phyloP scores from a whole-genome alignment of 2,329 filamentous ascomycete genomes.

The Hymenoscyphus infarciens region DNA sequence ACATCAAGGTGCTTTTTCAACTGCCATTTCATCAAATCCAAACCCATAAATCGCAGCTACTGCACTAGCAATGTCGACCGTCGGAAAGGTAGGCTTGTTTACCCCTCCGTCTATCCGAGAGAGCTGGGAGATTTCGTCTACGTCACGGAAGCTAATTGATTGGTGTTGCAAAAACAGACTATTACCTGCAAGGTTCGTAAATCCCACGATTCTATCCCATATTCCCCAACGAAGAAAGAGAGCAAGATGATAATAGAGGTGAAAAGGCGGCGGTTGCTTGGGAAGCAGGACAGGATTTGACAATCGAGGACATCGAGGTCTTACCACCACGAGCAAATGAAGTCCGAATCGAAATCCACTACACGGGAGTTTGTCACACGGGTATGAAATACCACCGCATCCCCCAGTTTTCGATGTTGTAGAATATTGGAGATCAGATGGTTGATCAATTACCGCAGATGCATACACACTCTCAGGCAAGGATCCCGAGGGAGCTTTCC shows the following conservation, averaged over 20 bases:
- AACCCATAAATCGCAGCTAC: neutral
- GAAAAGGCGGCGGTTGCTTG: constrained; percentile 85
- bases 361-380: constrained; percentile 98
- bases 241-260: constrained; percentile 13
- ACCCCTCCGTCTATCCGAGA: neutral
- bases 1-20: constrained; percentile 12
- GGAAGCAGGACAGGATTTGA: constrained; percentile 88
- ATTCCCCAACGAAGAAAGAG: neutral
- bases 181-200: constrained; percentile 36
- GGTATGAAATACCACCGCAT: constrained; percentile 47
- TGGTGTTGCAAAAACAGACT: constrained; percentile 23
- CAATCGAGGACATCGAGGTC: constrained; percentile 90
- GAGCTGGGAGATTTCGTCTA: neutral
- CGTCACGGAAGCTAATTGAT: neutral
- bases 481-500: constrained; percentile 93
- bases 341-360: constrained; percentile 94
- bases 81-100: constrained; percentile 10
- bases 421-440: constrained; percentile 6
- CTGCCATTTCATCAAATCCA: neutral
- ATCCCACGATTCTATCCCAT: neutral
- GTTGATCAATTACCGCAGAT: constrained; percentile 48
- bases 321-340: constrained; percentile 84
- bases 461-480: constrained; percentile 95
- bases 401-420: constrained; percentile 20
- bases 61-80: constrained; percentile 8